Evolutionary conservation across 805 yeast species (phyloP).

Genomic region (Candida patagonica): DNA sequence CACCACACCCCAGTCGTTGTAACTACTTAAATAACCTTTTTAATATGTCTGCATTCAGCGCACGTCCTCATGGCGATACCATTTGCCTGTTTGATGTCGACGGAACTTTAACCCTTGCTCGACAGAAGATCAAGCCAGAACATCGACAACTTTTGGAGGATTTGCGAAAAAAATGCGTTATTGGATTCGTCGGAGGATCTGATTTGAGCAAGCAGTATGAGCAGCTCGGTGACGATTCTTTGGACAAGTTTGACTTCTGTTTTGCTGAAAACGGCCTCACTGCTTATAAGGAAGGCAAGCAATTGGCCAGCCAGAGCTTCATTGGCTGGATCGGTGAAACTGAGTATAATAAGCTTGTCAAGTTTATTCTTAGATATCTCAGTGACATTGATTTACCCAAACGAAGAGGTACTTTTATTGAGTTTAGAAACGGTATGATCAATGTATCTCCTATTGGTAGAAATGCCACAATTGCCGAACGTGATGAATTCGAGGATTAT

Average conservation of each 20-base stretch:
- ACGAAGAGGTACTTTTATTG: constrained; percentile 98
- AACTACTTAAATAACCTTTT: too few species aligned
- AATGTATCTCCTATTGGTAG: constrained; percentile 98
- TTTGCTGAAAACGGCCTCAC: constrained; percentile 97
- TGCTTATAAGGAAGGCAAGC: constrained; percentile 85
- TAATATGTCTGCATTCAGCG: constrained; percentile 40
- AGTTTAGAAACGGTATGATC: constrained; percentile 99
- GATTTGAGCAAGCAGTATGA: constrained; percentile 91
- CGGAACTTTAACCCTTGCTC: constrained; percentile 97
- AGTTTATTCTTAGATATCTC: constrained; percentile 77
- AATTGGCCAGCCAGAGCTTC: constrained; percentile 88
- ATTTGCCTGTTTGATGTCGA: constrained; percentile 95
- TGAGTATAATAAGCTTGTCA: constrained; percentile 80
- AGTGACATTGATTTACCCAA: constrained; percentile 83
- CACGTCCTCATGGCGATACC: constrained; percentile 61
- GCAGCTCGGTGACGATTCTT: constrained; percentile 76
- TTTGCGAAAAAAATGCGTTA: constrained; percentile 83
- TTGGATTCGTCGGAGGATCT: constrained; percentile 98
- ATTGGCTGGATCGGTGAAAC: constrained; percentile 94
- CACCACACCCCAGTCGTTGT: too few species aligned
- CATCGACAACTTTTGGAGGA: constrained; percentile 60
- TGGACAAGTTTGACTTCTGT: constrained; percentile 84
- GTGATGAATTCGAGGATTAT: constrained; percentile 81
- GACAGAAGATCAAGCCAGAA: constrained; percentile 56
- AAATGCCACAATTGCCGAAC: constrained; percentile 90